Evolutionary conservation across 495 filamentous ascomycete species (phyloP).

Genomic region (Physcia stellaris): DNA sequence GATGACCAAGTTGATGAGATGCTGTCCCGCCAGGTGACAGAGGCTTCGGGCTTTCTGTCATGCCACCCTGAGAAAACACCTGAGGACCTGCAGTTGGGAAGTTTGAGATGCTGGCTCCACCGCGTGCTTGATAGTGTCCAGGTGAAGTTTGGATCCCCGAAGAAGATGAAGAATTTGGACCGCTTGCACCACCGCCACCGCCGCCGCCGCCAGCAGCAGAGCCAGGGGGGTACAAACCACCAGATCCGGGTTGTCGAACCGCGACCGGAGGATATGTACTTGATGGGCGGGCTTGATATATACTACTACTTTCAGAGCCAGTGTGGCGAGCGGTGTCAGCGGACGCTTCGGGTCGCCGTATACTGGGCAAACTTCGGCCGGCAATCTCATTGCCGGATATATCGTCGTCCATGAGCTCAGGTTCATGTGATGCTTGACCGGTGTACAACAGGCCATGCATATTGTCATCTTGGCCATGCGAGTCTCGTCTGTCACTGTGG

Average conservation of each 20-base stretch:
- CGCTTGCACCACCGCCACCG: slow-evolving; percentile 28
- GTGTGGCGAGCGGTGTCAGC: slow-evolving; percentile 29
- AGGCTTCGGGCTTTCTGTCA: slow-evolving; percentile 81
- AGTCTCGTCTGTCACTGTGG: slow-evolving; percentile 34
- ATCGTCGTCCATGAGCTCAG: slow-evolving; percentile 52
- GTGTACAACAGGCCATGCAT: slow-evolving; percentile 69
- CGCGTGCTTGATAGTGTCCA: slow-evolving; percentile 25
- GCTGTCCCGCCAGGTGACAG: slow-evolving; percentile 69
- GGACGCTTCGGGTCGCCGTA: slow-evolving; percentile 50
- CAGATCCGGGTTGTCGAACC: slow-evolving; percentile 28
- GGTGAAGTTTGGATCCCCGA: slow-evolving; percentile 40
- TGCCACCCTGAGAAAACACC: slow-evolving; percentile 53
- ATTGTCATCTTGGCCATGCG: slow-evolving; percentile 44
- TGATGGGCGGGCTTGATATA: slow-evolving; percentile 43
- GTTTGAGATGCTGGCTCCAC: slow-evolving; percentile 27
- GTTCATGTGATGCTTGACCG: slow-evolving; percentile 39
- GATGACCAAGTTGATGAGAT: slow-evolving; percentile 43
- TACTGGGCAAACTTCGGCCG: slow-evolving; percentile 52
- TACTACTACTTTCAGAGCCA: slow-evolving; percentile 30
- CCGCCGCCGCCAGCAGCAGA: no score
- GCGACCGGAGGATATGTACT: slow-evolving; percentile 70
- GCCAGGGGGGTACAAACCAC: slow-evolving; percentile 42
- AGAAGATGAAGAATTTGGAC: slow-evolving; percentile 37
- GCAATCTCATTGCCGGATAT: slow-evolving; percentile 22
- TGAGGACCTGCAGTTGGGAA: slow-evolving; percentile 10